These are phyloP conservation scores for Musa troglodytarum DNA, from an alignment of 176 grass and related monocot genomes.

Conservation along the genomic window DNA sequence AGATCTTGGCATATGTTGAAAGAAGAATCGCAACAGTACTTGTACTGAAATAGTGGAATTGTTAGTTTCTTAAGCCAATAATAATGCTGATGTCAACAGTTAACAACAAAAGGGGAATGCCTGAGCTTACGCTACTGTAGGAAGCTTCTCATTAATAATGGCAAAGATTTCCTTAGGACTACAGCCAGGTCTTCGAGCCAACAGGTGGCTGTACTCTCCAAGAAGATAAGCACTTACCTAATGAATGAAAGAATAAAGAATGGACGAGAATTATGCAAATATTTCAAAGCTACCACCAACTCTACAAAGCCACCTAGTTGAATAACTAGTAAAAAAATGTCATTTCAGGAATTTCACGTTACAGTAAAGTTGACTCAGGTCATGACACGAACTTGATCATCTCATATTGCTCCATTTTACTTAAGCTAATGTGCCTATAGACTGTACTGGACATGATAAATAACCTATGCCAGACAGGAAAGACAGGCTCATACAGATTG, in stretches of 20 bases:
- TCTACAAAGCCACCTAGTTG: not conserved
- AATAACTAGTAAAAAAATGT: not conserved
- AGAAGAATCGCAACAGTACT: conserved; percentile 93
- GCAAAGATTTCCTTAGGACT: conserved; percentile 92
- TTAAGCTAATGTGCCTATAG: not conserved
- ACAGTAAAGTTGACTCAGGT: not conserved
- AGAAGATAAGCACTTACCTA: conserved; percentile 97
- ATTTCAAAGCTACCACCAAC: conserved; percentile 4
- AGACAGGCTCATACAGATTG: not conserved
- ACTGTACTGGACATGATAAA: not conserved
- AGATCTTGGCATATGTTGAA: conserved; percentile 91
- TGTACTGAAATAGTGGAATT: conserved; percentile 46
- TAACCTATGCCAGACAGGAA: too few species aligned
- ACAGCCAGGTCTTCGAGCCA: conserved; percentile 80
- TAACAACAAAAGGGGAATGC: conserved; percentile 9
- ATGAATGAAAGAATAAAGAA: conserved; percentile 12
- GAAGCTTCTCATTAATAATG: conserved; percentile 93
- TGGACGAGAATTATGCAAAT: not conserved
- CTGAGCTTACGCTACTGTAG: conserved; percentile 79
- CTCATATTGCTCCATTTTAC: not conserved
- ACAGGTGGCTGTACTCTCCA: conserved; percentile 97
- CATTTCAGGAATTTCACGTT: not conserved
- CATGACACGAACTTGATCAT: not conserved
- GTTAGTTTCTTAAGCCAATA: conserved; percentile 8
- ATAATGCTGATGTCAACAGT: not conserved